Evolutionary conservation across 257 asterid genomes (phyloP).

Genomic region (Solanum lycopersicoides): DNA sequence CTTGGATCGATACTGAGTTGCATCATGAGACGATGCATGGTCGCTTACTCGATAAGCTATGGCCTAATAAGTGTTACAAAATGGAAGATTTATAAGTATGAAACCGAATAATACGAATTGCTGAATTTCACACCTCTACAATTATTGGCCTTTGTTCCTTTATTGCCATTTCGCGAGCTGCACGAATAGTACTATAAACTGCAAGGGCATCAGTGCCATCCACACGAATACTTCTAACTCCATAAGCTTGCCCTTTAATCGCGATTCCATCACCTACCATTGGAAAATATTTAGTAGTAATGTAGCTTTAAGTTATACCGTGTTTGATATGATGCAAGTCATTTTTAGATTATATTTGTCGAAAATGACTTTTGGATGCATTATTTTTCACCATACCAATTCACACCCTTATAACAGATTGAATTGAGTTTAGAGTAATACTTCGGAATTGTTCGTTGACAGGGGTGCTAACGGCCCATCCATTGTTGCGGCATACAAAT

Average conservation of each 20-base stretch:
- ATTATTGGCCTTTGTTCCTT: conserved; percentile 59
- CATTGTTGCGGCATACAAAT: conserved; percentile 82
- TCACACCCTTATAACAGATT: no score
- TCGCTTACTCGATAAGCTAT: conserved; percentile 80
- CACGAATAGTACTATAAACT: conserved; percentile 42
- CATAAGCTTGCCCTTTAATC: conserved; percentile 77
- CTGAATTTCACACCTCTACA: conserved; percentile 59
- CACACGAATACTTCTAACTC: conserved; percentile 62
- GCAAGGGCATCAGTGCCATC: conserved; percentile 90
- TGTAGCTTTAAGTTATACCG: not conserved
- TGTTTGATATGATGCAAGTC: not conserved
- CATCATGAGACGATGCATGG: conserved; percentile 87
- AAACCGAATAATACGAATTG: not conserved
- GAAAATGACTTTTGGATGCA: no score
- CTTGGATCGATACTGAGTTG: conserved; percentile 65
- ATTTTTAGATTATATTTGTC: not conserved
- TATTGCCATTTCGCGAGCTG: conserved; percentile 74
- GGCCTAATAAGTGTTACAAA: conserved; percentile 22
- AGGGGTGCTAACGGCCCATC: conserved; percentile 96
- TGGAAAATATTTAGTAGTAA: not conserved
- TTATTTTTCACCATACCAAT: no score
- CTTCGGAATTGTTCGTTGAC: conserved; percentile 60
- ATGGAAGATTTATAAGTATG: not conserved
- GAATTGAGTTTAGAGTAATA: conserved; percentile 1
- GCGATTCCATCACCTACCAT: conserved; percentile 77